Base-by-base conservation (phyloP, 2,329 filamentous ascomycete species). In the Phyllosticta capitalensis region DNA sequence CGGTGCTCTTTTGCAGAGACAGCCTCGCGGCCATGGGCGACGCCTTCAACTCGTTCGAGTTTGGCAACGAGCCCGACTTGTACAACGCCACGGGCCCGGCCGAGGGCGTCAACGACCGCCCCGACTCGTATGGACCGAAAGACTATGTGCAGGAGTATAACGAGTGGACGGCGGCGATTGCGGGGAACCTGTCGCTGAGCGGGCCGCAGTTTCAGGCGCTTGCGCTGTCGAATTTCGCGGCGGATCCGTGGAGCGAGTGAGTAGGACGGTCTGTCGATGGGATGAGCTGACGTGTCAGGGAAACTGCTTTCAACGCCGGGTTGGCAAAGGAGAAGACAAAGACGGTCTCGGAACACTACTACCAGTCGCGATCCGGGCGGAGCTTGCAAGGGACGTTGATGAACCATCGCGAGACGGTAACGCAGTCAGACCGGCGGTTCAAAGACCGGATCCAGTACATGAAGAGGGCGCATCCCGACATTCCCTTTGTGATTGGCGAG, bases 361-460 rank as follows among this genome's bases (percentile, higher is more conserved):
- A 45, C n/a, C 38, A 45, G n/a, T 45, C 38, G 38, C 38, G 38
- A n/a, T n/a, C 38, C 5, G 38, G 38, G 17, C 38, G 38, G 3
- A 6, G 10, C 4, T 2, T 7, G n/a, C 12, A n/a, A 58, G 56
- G n/a, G 22, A 58, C 56, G n/a, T 20, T 58, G 50, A 58, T 58
- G 56, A 58, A 53, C 51, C 38, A 54, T 19, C 17, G 22, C 0
- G 50, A 33, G 10, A 53, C 53, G n/a, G 9, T 33, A 3, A 53
- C 19, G 30, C 20, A 28, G 30, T 53, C 56, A 6, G 28, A 58
- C 10, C 21, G 12, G 21, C 10, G 56, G 3, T 58, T 58, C n/a
- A 58, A 49, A 14, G 56, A 58, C 30, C 50, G 56, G 17, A 54
- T 58, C 30, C 50, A 33, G 1, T 58, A 58, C n/a, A 58, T 58